Base-by-base conservation (phyloP, 768 basidiomycete species). In the Lactarius pseudohatsudake region DNA sequence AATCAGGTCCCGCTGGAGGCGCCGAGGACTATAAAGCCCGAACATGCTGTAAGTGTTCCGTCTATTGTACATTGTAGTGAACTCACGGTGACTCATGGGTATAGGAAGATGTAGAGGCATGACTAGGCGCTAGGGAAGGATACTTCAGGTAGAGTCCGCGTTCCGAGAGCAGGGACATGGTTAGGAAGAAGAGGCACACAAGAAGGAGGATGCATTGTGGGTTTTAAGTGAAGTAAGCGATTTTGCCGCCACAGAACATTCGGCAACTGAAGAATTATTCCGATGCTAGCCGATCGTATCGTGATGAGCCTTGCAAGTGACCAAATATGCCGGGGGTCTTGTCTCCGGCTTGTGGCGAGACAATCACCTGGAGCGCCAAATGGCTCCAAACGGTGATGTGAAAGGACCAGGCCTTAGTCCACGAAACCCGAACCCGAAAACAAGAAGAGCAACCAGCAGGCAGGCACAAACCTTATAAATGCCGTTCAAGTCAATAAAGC, bases 401-500 rank as follows among this genome's bases (percentile, higher is more conserved):
- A 67, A 40, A 56, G 57, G 41, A 60, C 66, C 66, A 67, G 66
- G 66, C 41, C 34, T 43, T 2, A 22, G 66, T 60, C 53, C 57
- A 53, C 54, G 43, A 43, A 54, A 53, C 18, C 41, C 58, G 13
- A 59, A 57, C 36, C 36, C 36, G 36, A 38, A 38, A 38, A 38
- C 36, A 47, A 62, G 34, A 56, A 58, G 61, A 62, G 50, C 15
- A 34, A 58, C 59, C 41, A 30, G 58, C 41, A 59, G 13, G 59
- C 58, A 67, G 66, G 66, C 58, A 67, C 66, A 34, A 67, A 67
- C 61, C 66, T 60, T 67, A 57, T 59, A 64, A 64, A 67, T 67
- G 62, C 66, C 66, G 66, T 64, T 67, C 26, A 36, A 50, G 30
- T 56, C 20, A 59, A 67, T 50, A 55, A 56, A 62, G 66, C 62